Evolutionary conservation across 768 basidiomycete species (phyloP), one percentile per base, ranked within the genome.

Genomic region (Serendipita sp.): DNA sequence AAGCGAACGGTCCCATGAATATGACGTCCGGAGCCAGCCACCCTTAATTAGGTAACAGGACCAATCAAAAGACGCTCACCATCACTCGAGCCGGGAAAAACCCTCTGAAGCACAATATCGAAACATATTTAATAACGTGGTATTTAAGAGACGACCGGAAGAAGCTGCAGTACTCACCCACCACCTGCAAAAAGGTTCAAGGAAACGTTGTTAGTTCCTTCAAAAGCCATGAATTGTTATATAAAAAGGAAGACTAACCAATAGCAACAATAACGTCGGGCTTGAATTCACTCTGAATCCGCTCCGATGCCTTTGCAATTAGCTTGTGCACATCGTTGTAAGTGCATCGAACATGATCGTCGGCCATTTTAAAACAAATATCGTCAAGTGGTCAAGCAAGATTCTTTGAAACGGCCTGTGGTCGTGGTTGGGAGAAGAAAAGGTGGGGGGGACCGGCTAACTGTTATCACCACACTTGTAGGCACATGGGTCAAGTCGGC

Each of bases 31-130:
- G 23, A 13, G 37, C 37, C 37, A 5, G 37, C 37, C 37, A 40
- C 37, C 13, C 37, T 40, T 40, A 40, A 40, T 40, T 40, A 40
- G 37, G 37, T 13, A 40, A 40, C 37, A 40, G 8, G 36, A 36
- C 2, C 33, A 15, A 36, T 31, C 23, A 43, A 50, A 40, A n/a
- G 34, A 27, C 8, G 48, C 65, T 23, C 55, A 71, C 63, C 81
- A 95, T 80, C 48, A 96, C 88, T 50, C 94, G 86, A 23, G 94
- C 94, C 60, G 94, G 94, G 76, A 97, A 93, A 76, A 95, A 97
- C 33, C 95, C 94, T 48, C 91, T 91, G 73, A 62, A 65, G 65
- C 58, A 58, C 63, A 63, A 62, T 68, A 68, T 67, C 64, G 68
- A 62, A 55, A 55, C 66, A 64, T 64, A 18, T 8, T 50, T 8